Evolutionary conservation across 345 rosid species (phyloP), one percentile per base, ranked within the genome.

Genomic region (Citrus unshiu): DNA sequence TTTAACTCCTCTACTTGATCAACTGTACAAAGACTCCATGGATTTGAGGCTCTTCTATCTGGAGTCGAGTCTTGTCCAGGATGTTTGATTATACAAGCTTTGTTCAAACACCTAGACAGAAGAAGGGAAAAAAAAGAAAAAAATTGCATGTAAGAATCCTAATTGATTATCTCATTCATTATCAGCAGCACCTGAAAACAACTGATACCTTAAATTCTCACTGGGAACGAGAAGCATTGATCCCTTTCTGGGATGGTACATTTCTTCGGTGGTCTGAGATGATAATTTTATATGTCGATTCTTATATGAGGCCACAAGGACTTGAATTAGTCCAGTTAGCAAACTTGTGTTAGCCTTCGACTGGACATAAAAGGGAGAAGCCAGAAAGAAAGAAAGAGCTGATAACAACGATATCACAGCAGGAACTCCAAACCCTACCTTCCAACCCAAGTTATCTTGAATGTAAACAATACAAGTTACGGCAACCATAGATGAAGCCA

Each of bases 1-100:
- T 91, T 91, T 35, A 91, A 78, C 66, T 87, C 92, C 77, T 90
- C 93, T 12, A 89, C 93, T 87, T 89, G 92, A 70, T 90, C 86
- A 3, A 84, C 75, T 1, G 87, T 87, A 79, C 91, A 91, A n/a
- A 87, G 86, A 62, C 78, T 86, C 93, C 92, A 87, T 4, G 85
- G 84, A 61, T 84, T 77, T 27, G 67, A 34, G 49, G 89, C 80
- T 7, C 43, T 75, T 72, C 83, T 85, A 35, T 86, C 87, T 12
- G 56, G 37, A 14, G 76, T 76, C 57, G 85, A 67, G 64, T 87
- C 90, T 75, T 82, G 68, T 29, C 81, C 60, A 1, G 83, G 83
- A 78, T 88, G 78, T 66, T 70, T 81, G 34, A 76, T 78, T 21
- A 73, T 81, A 54, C 93, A 90, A 57, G 93, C 92, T 80, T 87